A percentile compares a stretch with the other conserved stretches of the same genome.
phyloP scores from a whole-genome alignment of 768 basidiomycete genomes.

The Cystobasidium onofrii region DNA sequence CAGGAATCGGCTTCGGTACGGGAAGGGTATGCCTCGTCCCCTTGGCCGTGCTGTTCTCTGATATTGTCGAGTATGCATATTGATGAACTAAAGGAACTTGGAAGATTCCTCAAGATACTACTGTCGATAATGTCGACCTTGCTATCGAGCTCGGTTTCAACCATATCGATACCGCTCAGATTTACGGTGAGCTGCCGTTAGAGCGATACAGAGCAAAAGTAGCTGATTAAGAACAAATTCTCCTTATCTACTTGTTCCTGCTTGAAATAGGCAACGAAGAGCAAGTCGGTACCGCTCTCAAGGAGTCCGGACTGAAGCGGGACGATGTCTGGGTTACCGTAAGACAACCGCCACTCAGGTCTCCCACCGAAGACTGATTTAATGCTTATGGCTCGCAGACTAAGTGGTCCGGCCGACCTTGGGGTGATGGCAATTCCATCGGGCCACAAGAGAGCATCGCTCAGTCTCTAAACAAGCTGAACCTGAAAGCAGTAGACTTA shows the following conservation, averaged over 20 bases:
- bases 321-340: slow-evolving; percentile 46
- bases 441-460: slow-evolving; percentile 2
- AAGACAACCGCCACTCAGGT: background rate
- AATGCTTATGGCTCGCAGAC: background rate
- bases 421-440: slow-evolving; percentile 25
- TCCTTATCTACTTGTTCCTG: background rate
- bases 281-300: slow-evolving; percentile 47
- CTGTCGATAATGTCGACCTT: slow-evolving; percentile 41
- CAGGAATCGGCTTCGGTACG: slow-evolving; percentile 42
- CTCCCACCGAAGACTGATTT: background rate
- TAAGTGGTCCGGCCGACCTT: slow-evolving; percentile 36
- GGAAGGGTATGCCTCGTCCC: slow-evolving; percentile 21
- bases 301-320: slow-evolving; percentile 46
- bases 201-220: too few relatives aligned
- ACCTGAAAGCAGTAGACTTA: slow-evolving; percentile 22
- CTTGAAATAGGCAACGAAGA: slow-evolving; percentile 47
- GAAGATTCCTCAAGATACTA: slow-evolving; percentile 42
- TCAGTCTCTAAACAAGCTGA: slow-evolving; percentile 49
- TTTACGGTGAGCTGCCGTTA: slow-evolving; percentile 31
- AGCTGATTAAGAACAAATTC: background rate
- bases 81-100: slow-evolving; percentile 39
- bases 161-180: slow-evolving; percentile 44
- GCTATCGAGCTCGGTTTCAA: slow-evolving; percentile 43
- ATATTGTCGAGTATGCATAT: slow-evolving; percentile 1
- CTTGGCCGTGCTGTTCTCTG: background rate